Conservation (phyloP, 176 grass and related monocot species). For the barley (Hordeum vulgare) region DNA sequence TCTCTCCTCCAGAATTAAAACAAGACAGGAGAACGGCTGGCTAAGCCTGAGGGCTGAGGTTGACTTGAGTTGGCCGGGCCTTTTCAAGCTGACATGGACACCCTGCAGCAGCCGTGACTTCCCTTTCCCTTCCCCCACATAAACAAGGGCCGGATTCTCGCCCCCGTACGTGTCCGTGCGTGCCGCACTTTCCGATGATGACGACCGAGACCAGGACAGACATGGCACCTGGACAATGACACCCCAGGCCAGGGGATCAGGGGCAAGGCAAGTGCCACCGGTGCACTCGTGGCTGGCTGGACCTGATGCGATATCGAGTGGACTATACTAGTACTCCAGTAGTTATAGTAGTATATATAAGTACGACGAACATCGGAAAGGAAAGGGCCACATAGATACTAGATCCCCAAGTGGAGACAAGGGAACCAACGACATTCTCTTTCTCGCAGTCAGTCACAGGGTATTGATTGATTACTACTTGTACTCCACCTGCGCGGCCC, state of each 20-base stretch:
- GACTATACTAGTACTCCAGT: background rate
- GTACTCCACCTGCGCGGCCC: background rate
- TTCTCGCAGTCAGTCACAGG: background rate
- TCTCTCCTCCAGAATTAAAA: background rate
- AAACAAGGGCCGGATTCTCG: background rate
- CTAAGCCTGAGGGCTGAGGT: background rate
- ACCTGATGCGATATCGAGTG: background rate
- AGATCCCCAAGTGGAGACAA: slow-evolving; percentile 1
- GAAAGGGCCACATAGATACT: slow-evolving; percentile 28
- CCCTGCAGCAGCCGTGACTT: background rate
- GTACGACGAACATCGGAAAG: slow-evolving; percentile 6
- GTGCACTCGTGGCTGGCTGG: background rate
- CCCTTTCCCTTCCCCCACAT: background rate
- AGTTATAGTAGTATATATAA: background rate
- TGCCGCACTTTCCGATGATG: background rate
- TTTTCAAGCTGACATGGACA: background rate
- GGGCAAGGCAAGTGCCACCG: background rate
- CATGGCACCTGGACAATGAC: background rate
- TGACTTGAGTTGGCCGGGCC: background rate
- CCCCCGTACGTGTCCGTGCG: background rate
- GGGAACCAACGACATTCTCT: background rate
- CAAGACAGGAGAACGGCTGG: background rate
- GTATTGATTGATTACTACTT: slow-evolving; percentile 22
- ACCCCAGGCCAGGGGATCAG: background rate
- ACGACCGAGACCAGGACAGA: background rate